These are phyloP conservation scores for Podospora pseudopauciseta DNA, from an alignment of 495 filamentous ascomycete species.

Conservation along the genomic window DNA sequence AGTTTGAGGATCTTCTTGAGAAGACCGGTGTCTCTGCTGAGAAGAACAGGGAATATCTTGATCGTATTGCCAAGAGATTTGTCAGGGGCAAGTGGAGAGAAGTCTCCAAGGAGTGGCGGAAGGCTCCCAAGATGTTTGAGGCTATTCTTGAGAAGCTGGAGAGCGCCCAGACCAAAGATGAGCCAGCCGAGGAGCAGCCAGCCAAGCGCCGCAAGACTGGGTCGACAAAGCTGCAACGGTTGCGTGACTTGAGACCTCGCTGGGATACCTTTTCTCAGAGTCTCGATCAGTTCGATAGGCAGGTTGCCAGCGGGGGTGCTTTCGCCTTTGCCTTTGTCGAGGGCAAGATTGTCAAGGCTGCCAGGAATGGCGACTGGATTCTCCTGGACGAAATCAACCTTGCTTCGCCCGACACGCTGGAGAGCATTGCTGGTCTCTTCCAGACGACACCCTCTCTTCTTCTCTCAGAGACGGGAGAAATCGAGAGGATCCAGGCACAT, in stretches of 20 bases:
- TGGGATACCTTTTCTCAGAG: slow-evolving; percentile 79
- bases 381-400: slow-evolving; percentile 92
- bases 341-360: slow-evolving; percentile 87
- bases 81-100: slow-evolving; percentile 79
- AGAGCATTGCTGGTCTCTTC: slow-evolving; percentile 85
- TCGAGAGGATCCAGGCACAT: slow-evolving; percentile 83
- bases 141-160: slow-evolving; percentile 56
- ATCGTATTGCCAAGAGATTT: slow-evolving; percentile 72
- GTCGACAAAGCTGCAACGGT: slow-evolving; percentile 54
- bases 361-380: slow-evolving; percentile 94
- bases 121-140: slow-evolving; percentile 81
- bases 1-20: slow-evolving; percentile 85
- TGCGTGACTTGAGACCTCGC: slow-evolving; percentile 57
- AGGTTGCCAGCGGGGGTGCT: slow-evolving; percentile 71
- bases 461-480: slow-evolving; percentile 85
- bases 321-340: slow-evolving; percentile 96
- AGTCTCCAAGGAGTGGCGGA: slow-evolving; percentile 79
- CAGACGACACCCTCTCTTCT: slow-evolving; percentile 75
- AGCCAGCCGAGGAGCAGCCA: slow-evolving; percentile 56
- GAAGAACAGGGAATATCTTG: slow-evolving; percentile 82
- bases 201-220: slow-evolving; percentile 81
- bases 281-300: slow-evolving; percentile 74
- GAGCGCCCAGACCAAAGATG: slow-evolving; percentile 27
- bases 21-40: slow-evolving; percentile 74
- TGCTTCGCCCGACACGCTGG: slow-evolving; percentile 88